phyloP scores from a whole-genome alignment of 1,284 basidiomycete species.

The Trichosporon ovoides region DNA sequence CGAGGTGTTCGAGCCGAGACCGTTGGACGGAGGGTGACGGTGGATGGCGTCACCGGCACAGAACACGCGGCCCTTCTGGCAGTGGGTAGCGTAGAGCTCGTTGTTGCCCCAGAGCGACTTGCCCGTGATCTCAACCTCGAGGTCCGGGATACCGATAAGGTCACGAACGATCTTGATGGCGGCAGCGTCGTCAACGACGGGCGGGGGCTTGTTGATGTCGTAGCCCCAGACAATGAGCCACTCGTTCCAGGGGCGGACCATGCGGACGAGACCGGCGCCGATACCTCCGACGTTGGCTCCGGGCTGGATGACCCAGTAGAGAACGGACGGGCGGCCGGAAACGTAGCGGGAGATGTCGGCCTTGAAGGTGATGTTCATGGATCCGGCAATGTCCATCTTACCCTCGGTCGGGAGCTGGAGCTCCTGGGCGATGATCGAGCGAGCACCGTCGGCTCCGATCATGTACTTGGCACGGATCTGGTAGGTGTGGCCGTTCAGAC shows the following conservation, averaged over 20 bases:
- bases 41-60: constrained; percentile 19
- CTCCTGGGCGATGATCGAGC: constrained; percentile 15
- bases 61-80: constrained; percentile 18
- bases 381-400: constrained; percentile 19
- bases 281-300: constrained; percentile 19
- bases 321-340: constrained; percentile 12
- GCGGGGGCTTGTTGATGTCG: constrained; percentile 14
- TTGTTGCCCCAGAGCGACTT: constrained; percentile 21
- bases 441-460: constrained; percentile 18
- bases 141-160: constrained; percentile 18
- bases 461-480: constrained; percentile 18
- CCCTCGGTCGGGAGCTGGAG: constrained; percentile 14
- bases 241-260: constrained; percentile 21
- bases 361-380: constrained; percentile 22
- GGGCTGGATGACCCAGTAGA: constrained; percentile 22
- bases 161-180: constrained; percentile 13
- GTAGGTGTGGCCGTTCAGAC: constrained; percentile 14
- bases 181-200: constrained; percentile 12
- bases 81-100: constrained; percentile 16
- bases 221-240: constrained; percentile 20
- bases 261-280: constrained; percentile 18
- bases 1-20: constrained; percentile 18
- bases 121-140: constrained; percentile 18
- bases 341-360: constrained; percentile 14
- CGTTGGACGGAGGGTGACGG: constrained; percentile 20